Evolutionary conservation across 192 early-diverging fungal genomes (phyloP).

Genomic region (Gaertneriomyces sp.): DNA sequence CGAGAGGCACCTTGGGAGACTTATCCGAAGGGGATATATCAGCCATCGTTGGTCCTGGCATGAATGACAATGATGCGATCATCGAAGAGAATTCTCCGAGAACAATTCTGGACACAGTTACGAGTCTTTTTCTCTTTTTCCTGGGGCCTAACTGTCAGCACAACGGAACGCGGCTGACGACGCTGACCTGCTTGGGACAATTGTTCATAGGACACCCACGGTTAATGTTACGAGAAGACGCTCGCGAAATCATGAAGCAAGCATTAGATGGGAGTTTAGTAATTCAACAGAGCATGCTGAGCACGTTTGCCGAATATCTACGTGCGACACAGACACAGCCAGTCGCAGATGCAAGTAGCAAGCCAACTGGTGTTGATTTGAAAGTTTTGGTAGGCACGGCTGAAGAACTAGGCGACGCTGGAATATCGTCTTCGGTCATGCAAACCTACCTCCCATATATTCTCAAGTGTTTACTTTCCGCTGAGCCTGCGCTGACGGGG

Average conservation of each 20-base stretch:
- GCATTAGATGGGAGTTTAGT: constrained; percentile 51
- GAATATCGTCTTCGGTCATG: constrained; percentile 88
- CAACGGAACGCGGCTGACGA: background rate
- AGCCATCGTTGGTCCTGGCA: too few species aligned
- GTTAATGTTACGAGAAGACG: constrained; percentile 48
- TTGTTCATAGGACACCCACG: constrained; percentile 69
- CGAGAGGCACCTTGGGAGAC: constrained; percentile 18
- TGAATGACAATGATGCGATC: background rate
- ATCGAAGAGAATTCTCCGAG: constrained; percentile 7
- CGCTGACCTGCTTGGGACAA: constrained; percentile 38
- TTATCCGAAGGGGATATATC: background rate
- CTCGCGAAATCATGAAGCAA: constrained; percentile 63
- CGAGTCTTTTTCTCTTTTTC: constrained; percentile 30
- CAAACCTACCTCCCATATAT: constrained; percentile 79
- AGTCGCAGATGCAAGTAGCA: constrained; percentile 18
- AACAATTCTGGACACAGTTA: constrained; percentile 23
- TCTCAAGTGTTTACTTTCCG: constrained; percentile 65
- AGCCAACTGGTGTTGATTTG: constrained; percentile 52
- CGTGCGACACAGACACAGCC: constrained; percentile 45
- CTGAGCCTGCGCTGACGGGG: constrained; percentile 54
- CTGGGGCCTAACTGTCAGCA: constrained; percentile 18
- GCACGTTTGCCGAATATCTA: constrained; percentile 69
- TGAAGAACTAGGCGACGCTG: constrained; percentile 76
- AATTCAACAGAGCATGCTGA: constrained; percentile 62
- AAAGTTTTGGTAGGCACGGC: constrained; percentile 77